Conservation (phyloP, 306 rosid genomes). For the Glycine tomentella region DNA sequence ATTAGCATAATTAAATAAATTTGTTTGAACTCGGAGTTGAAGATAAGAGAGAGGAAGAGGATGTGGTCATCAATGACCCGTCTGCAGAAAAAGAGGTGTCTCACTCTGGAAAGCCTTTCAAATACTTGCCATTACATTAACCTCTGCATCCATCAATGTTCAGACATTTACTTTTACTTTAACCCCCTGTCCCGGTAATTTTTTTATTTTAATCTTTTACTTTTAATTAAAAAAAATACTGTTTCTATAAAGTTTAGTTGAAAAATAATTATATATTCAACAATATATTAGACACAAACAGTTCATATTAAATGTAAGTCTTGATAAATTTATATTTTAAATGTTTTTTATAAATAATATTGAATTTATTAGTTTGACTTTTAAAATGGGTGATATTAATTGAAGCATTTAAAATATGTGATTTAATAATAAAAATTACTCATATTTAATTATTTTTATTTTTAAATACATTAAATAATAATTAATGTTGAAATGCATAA, state of each 20-base stretch:
- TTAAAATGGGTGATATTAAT: background rate
- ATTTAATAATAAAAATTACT: background rate
- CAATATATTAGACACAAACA: background rate
- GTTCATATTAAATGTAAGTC: background rate
- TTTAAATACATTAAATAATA: too few species aligned
- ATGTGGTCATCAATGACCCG: conserved; percentile 84
- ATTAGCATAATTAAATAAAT: background rate
- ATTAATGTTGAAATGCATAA: background rate
- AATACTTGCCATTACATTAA: conserved; percentile 46
- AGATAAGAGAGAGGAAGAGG: conserved; percentile 59
- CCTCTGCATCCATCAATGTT: conserved; percentile 24
- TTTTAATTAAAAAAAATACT: background rate
- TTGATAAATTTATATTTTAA: too few species aligned
- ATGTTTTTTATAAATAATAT: too few species aligned
- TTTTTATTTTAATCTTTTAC: conserved; percentile 6
- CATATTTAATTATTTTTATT: too few species aligned
- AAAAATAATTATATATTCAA: background rate
- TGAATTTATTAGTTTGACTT: background rate
- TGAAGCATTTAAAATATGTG: background rate
- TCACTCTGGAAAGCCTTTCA: conserved; percentile 52
- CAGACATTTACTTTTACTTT: conserved; percentile 41
- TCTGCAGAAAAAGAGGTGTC: conserved; percentile 64
- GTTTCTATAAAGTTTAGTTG: background rate
- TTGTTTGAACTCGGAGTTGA: conserved; percentile 35
- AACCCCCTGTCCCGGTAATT: background rate